Base-by-base conservation (phyloP, 2,329 filamentous ascomycete genomes). In the Apiospora kogelbergensis region DNA sequence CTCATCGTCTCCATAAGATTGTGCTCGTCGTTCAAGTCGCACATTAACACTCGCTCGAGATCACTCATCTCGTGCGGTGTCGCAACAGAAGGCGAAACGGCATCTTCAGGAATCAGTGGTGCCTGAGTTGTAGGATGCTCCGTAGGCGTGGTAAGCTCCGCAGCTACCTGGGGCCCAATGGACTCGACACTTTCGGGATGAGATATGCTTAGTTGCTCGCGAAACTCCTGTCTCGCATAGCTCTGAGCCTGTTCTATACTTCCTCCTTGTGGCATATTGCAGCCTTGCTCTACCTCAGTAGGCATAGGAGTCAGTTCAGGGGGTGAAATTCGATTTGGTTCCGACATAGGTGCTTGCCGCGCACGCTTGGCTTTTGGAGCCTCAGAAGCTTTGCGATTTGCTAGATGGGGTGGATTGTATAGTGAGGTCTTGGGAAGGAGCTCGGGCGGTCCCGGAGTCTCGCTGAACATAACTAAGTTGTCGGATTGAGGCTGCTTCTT, bases 401-500 rank as follows among this genome's bases (percentile, higher is more conserved):
- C 7, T 66, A 22, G 68, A 24, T 46, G 73, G 69, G 24, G 68
- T 69, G 37, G 77, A 77, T 2, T 82, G 71, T 83, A 84, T 9
- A 84, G 76, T 53, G 81, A 83, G 9, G 79, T 82, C 26, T 78
- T 78, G 3, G 83, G 83, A 7, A 84, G 71, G 24, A 84, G 73
- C 67, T 84, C 81, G 3, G 80, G 80, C 9, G 82, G 82, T 1
- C 82, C 83, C 11, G 83, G 83, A 3, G 79, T 81, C 68, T 82
- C 83, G 20, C 80, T 78, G 63, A 41, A 65, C 63, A 65, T 65
- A n/a, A 65, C 37, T 5, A 65, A n/a, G 20, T 41, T 65, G 1
- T 65, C 63, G 63, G 44, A 72, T 60, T 73, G 74, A 7, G 69
- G 67, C 33, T 66, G 69, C 9, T 75, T 71, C 67, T 80, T 79